Base-by-base conservation (phyloP, 1,139 yeast genomes). In the Blastobotrys aristatus region DNA sequence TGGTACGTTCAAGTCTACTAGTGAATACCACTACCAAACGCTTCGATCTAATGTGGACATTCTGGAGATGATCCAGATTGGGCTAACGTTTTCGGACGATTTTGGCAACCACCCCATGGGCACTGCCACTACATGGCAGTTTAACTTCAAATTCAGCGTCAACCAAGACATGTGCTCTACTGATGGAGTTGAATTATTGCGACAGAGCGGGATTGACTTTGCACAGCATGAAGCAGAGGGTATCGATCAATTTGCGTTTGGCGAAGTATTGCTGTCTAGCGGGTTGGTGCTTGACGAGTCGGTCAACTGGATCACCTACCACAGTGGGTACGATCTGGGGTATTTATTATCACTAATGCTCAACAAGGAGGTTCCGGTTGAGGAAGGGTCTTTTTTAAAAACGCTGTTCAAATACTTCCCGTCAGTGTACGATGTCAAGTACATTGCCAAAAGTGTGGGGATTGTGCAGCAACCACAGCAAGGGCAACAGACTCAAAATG, bases 21-120 rank as follows among this genome's bases (percentile, higher is more conserved):
- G 87, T 26, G 98, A 92, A 65, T 92, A 89, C 66, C 97, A 92
- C 66, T 92, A 92, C 64, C 98, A 92, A 67, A 92, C 97, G 0
- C 76, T 92, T 68, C 77, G 98, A 60, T 76, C 95, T 8, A 92
- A 92, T 65, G 87, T 94, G 2, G 98, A 94, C 66, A 73, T 92
- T 49, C 70, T 90, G 54, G 84, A 84, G 57, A 79, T 92, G 56
- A 83, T 92, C 50, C 98, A 92, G 67, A 76, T 92, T 46, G 95
- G 96, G 2, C 74, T 92, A 51, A 87, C 97, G 20, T 73, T 90
- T 30, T 77, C 92, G 47, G 96, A 90, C 65, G 76, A 79, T 46
- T 78, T 77, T 54, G 92, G 92, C 22, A 81, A 82, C 55, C 82
- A 81, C 51, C 88, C 89, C 6, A 90, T 83, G 51, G 54, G 66